Evolutionary conservation across 2,329 filamentous ascomycete species (phyloP), one percentile per base, ranked within the genome.

Genomic region (Colletotrichum siamense): DNA sequence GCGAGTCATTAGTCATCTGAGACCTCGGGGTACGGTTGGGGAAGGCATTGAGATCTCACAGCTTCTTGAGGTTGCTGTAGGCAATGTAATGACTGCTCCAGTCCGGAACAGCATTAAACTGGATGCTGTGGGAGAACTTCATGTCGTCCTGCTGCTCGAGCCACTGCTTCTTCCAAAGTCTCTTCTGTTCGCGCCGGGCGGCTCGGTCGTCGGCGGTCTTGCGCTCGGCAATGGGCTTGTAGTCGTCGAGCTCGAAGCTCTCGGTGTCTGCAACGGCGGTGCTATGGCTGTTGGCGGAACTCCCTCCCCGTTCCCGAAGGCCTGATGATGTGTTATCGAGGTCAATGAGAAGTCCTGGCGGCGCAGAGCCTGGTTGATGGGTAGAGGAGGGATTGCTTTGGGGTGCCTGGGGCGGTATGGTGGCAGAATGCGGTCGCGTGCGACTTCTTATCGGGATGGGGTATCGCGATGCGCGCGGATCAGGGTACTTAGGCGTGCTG

Each of bases 61-160:
- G 91, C 89, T 99, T 99, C 90, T 99, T 99, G 81, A 99, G 91
- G 83, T 98, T 99, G 88, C 96, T 98, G 87, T 99, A 99, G 77
- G 96, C 95, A 83, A 99, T 98, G 86, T 99, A 99, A 86, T 99
- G 93, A 82, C 94, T 96, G 88, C 95, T 98, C 97, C 97, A 99
- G 87, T 99, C 97, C n/a, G 97, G 97, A 81, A 99, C 97, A 78
- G 97, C 96, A 88, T 99, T 99, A 88, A 99, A 99, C 89, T 99
- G 97, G 81, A 99, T 94, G 87, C 96, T 99, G 85, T 99, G 97
- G 22, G 96, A 99, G 90, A 99, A 99, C 93, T 99, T 99, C 97
- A 99, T 99, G 83, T 95, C 95, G 92, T 94, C 93, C 79, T 89
- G 91, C 80, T 93, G 89, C 81, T 95, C 91, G 81, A 96, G 92